phyloP scores from a whole-genome alignment of 345 rosid genomes.

The Limnanthes douglasii region DNA sequence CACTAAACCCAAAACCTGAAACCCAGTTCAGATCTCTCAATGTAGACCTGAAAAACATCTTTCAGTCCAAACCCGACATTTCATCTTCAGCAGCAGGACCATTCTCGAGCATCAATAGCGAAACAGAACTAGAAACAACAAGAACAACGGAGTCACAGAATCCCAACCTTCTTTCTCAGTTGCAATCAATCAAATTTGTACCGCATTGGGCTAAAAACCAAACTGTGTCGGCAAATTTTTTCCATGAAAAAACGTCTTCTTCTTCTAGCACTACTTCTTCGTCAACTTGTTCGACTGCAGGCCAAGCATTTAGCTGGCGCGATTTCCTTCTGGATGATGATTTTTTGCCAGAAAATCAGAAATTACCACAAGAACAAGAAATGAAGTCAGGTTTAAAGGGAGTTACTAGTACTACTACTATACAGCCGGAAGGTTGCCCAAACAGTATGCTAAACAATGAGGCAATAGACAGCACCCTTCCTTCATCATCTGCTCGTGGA shows the following conservation, averaged over 20 bases:
- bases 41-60: constrained; percentile 19
- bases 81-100: background rate
- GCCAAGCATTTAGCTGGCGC: constrained; percentile 56
- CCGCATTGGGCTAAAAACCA: constrained; percentile 25
- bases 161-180: constrained; percentile 62
- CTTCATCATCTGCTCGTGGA: constrained; percentile 13
- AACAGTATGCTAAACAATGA: constrained; percentile 10
- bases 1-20: constrained; percentile 19
- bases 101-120: constrained; percentile 6
- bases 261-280: constrained; percentile 22
- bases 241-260: constrained; percentile 7
- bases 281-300: constrained; percentile 43
- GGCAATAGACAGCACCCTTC: constrained; percentile 9
- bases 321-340: constrained; percentile 71
- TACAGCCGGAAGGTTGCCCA: background rate
- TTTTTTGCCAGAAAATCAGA: constrained; percentile 11
- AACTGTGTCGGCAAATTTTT: constrained; percentile 8
- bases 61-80: constrained; percentile 11
- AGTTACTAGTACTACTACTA: constrained; percentile 9
- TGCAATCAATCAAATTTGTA: constrained; percentile 61
- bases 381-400: constrained; percentile 12
- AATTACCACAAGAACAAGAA: constrained; percentile 14
- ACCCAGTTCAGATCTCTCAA: constrained; percentile 31
- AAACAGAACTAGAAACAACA: background rate
- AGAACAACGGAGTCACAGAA: too few relatives aligned